Percentiles rank a stretch among this genome's conserved stretches.
Conservation (phyloP, 2,329 filamentous ascomycete species). For the Verticillium longisporum region DNA sequence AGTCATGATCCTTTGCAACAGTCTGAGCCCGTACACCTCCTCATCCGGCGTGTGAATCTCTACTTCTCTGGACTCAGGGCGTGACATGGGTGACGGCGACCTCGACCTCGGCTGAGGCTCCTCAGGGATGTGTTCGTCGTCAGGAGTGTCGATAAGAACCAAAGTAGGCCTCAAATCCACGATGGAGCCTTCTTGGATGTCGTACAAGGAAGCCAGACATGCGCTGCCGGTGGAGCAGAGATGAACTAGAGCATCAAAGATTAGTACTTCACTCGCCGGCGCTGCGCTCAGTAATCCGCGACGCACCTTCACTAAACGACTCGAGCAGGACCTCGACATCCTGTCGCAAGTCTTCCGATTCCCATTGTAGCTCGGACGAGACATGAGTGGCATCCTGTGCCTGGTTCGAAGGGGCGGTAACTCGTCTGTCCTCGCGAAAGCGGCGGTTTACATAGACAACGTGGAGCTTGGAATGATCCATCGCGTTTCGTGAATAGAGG, state of each 20-base stretch:
- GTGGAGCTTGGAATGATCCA: constrained; percentile 52
- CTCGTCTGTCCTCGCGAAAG: constrained; percentile 38
- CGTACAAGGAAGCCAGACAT: constrained; percentile 45
- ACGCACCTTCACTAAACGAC: constrained; percentile 48
- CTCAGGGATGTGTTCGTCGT: constrained; percentile 37
- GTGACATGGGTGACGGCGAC: constrained; percentile 38
- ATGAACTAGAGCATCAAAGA: constrained; percentile 34
- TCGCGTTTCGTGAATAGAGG: constrained; percentile 45
- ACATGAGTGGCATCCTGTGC: constrained; percentile 12
- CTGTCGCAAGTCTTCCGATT: constrained; percentile 32
- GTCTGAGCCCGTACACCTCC: constrained; percentile 46
- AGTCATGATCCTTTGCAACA: constrained; percentile 50
- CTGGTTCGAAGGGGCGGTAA: constrained; percentile 21
- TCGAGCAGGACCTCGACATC: constrained; percentile 44
- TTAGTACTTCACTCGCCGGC: neutral
- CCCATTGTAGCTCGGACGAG: constrained; percentile 20
- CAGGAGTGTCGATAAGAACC: constrained; percentile 49
- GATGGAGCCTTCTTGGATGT: constrained; percentile 45
- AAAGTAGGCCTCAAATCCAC: constrained; percentile 49
- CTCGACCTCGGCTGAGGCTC: constrained; percentile 23
- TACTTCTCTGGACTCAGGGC: constrained; percentile 22
- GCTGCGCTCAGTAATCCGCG: neutral
- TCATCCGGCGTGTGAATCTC: constrained; percentile 36
- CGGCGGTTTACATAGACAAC: constrained; percentile 54
- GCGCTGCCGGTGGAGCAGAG: constrained; percentile 45